Base-by-base conservation (phyloP, 352 stramenopile species). In the Globisporangium cylindrosporum region DNA sequence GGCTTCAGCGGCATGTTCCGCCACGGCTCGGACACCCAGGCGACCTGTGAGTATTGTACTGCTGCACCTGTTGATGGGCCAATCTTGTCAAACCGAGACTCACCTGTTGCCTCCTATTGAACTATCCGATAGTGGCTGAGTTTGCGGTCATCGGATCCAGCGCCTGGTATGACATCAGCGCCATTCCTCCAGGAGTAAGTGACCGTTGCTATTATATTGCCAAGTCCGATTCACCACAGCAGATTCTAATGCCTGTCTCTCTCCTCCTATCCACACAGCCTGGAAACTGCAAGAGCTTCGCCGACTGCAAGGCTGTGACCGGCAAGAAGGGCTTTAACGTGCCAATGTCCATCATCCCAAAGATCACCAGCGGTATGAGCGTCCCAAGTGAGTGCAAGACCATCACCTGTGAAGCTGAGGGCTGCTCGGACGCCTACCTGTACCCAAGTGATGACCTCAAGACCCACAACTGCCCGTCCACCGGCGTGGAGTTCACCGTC, bases 1-100 rank as follows among this genome's bases (percentile, higher is more conserved):
- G 79, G 77, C 54, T 89, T 80, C 53, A 78, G 73, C 55, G 79
- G 77, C 68, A 89, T 92, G 81, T 92, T 90, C 68, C 84, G 84
- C 61, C 77, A 90, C 61, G 78, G 79, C 59, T 58, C 32, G 20
- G 62, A 51, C 60, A 58, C 71, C 8, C 70, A 88, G 27, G 82
- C 82, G 9, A 91, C 78, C 22, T 56, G 49, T 58, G 78, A 68
- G 66, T 74, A 12, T 15, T 43, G 29, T 5, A 27, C 34, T 56
- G 18, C 24, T 34, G 20, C 15, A 59, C 6, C 25, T 59, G 15
- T 3, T 41, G 18, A 24, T 51, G 6, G 43, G 6, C 2, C 0
- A 22, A n/a, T n/a, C 18, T 10, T 24, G 18, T 51, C 7, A 9
- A 22, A 10, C 6, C 18, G 18, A 51, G 43, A 24, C 43, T 51